Evolutionary conservation across 257 asterid species (phyloP).

Genomic region (Cruciata laevipes): DNA sequence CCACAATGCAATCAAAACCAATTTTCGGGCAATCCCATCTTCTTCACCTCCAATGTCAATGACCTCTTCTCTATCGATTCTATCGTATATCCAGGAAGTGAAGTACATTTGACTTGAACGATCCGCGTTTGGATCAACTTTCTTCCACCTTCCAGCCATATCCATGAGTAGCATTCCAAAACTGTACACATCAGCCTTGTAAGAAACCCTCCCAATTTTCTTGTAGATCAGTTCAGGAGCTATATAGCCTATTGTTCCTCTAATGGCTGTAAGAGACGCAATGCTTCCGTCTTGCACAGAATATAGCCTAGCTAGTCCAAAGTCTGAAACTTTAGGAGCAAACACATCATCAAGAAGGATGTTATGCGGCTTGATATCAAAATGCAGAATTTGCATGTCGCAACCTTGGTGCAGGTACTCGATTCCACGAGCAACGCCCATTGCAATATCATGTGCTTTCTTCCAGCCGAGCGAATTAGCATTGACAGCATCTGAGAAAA

Average conservation of each 20-base stretch:
- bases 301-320: too few relatives aligned
- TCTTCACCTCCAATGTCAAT: constrained; percentile 2
- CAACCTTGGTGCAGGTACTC: constrained; percentile 12
- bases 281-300: too few relatives aligned
- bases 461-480: not conserved
- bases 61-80: not conserved
- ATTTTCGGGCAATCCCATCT: not conserved
- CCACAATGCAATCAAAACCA: not conserved
- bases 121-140: not conserved
- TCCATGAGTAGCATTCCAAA: too few relatives aligned
- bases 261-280: too few relatives aligned
- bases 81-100: constrained; percentile 15
- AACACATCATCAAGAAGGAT: too few relatives aligned
- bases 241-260: too few relatives aligned
- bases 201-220: too few relatives aligned
- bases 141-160: constrained; percentile 4
- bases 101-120: constrained; percentile 13
- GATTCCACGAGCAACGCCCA: constrained; percentile 20
- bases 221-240: too few relatives aligned
- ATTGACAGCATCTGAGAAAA: not conserved
- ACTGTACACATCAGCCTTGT: too few relatives aligned
- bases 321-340: too few relatives aligned
- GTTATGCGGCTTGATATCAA: too few relatives aligned
- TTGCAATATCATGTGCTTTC: constrained; percentile 13
- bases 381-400: not conserved